phyloP scores from a whole-genome alignment of 768 basidiomycete genomes.

The Lyophyllum semitale region DNA sequence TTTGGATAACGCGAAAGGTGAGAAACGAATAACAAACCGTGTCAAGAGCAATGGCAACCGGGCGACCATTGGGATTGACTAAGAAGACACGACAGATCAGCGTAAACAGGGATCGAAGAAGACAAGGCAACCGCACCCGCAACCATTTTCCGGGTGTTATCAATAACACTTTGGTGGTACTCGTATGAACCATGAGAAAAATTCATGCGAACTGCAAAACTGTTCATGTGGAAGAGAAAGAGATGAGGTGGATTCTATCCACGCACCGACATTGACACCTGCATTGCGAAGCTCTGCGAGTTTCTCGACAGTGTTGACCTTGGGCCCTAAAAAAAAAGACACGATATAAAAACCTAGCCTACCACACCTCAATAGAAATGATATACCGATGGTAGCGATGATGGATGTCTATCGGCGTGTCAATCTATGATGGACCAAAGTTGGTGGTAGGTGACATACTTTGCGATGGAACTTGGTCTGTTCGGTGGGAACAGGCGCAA shows the following conservation, averaged over 20 bases:
- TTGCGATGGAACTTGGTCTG: slow-evolving; percentile 89
- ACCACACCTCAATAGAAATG: slow-evolving; percentile 11
- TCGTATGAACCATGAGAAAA: slow-evolving; percentile 99
- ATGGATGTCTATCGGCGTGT: slow-evolving; percentile 74
- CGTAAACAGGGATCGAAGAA: slow-evolving; percentile 4
- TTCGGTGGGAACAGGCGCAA: slow-evolving; percentile 70
- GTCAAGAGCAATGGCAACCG: slow-evolving; percentile 96
- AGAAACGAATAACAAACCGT: slow-evolving; percentile 59
- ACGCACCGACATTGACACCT: slow-evolving; percentile 96
- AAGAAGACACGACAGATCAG: slow-evolving; percentile 1
- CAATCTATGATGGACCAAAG: neutral
- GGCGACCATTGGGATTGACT: slow-evolving; percentile 79
- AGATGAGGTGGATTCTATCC: neutral
- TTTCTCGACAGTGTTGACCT: slow-evolving; percentile 90
- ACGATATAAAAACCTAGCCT: slow-evolving; percentile 8
- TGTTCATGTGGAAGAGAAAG: neutral
- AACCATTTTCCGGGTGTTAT: slow-evolving; percentile 90
- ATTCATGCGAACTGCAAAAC: slow-evolving; percentile 92
- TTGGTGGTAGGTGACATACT: slow-evolving; percentile 45
- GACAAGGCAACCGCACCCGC: slow-evolving; percentile 50
- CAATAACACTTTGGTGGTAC: slow-evolving; percentile 98
- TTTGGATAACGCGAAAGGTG: slow-evolving; percentile 1
- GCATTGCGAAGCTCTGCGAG: slow-evolving; percentile 82
- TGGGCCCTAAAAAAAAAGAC: slow-evolving; percentile 67
- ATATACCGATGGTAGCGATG: slow-evolving; percentile 94